Conservation (phyloP, 441 rosid species). For the Arabidopsis lyrata region DNA sequence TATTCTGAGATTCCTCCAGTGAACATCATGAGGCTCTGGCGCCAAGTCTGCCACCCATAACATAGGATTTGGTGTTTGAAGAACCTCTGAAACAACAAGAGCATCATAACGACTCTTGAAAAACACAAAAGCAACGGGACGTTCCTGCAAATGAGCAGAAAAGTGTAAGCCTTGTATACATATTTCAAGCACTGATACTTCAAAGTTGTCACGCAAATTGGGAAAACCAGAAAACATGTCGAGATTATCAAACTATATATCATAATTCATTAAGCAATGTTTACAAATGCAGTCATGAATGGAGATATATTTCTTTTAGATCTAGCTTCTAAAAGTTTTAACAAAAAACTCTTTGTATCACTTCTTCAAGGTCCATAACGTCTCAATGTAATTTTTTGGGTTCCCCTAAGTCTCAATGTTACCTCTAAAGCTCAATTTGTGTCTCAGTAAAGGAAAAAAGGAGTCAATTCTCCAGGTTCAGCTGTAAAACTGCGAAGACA, state of each 20-base stretch:
- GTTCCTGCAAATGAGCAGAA: constrained; percentile 40
- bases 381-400: too few species aligned
- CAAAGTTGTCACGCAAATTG: neutral
- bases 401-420: neutral
- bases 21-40: constrained; percentile 92
- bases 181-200: constrained; percentile 4
- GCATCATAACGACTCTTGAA: constrained; percentile 92
- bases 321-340: too few species aligned
- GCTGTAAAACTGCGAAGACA: constrained; percentile 1
- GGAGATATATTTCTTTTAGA: too few species aligned
- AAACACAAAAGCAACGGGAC: constrained; percentile 89
- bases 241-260: too few species aligned
- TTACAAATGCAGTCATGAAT: too few species aligned
- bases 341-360: too few species aligned
- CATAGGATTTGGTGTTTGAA: constrained; percentile 94
- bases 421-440: constrained; percentile 13
- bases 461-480: neutral
- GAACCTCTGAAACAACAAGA: constrained; percentile 75
- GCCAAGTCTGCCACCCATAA: constrained; percentile 90
- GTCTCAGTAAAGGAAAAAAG: neutral
- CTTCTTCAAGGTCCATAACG: too few species aligned
- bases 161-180: constrained; percentile 6
- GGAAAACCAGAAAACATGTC: too few species aligned
- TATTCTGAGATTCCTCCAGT: constrained; percentile 88
- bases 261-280: neutral